These are phyloP conservation scores for Aureobasidium sp. DNA, from an alignment of 2,329 filamentous ascomycete species.

Conservation along the genomic window DNA sequence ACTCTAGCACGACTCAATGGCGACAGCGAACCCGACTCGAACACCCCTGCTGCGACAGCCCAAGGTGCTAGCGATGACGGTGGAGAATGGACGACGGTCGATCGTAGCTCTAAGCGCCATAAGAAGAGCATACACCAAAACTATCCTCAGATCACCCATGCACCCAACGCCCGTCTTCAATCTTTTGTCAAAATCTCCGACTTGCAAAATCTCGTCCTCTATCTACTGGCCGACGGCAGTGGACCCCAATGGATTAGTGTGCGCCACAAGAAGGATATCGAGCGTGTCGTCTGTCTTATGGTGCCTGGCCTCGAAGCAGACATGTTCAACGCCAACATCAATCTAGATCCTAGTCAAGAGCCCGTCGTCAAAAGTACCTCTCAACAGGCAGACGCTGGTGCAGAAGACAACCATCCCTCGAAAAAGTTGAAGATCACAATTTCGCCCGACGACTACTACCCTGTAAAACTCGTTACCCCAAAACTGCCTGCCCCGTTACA, in stretches of 20 bases:
- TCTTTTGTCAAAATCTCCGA: constrained; percentile 52
- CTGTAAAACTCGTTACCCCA: constrained; percentile 35
- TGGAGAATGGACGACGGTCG: constrained; percentile 25
- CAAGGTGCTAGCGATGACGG: constrained; percentile 7
- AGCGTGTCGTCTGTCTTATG: constrained; percentile 82
- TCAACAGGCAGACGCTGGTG: neutral
- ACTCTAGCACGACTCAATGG: constrained; percentile 11
- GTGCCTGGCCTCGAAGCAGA: constrained; percentile 83
- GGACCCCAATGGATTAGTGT: constrained; percentile 59
- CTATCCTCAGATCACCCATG: constrained; percentile 49
- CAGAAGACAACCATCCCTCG: neutral
- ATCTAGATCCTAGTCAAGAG: constrained; percentile 20
- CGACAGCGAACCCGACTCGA: constrained; percentile 6
- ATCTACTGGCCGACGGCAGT: constrained; percentile 54
- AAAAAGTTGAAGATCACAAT: constrained; percentile 25
- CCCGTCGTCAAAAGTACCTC: neutral
- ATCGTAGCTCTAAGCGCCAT: constrained; percentile 24
- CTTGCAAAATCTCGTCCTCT: constrained; percentile 52
- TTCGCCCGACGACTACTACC: constrained; percentile 46
- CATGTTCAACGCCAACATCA: constrained; percentile 66
- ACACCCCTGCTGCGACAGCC: neutral
- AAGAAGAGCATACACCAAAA: constrained; percentile 35
- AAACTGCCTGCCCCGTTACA: constrained; percentile 40
- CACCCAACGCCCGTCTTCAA: constrained; percentile 47
- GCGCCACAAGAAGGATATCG: constrained; percentile 48